These are phyloP conservation scores for Aspergillus japonicus DNA, from an alignment of 2,329 filamentous ascomycete genomes.

Conservation along the genomic window DNA sequence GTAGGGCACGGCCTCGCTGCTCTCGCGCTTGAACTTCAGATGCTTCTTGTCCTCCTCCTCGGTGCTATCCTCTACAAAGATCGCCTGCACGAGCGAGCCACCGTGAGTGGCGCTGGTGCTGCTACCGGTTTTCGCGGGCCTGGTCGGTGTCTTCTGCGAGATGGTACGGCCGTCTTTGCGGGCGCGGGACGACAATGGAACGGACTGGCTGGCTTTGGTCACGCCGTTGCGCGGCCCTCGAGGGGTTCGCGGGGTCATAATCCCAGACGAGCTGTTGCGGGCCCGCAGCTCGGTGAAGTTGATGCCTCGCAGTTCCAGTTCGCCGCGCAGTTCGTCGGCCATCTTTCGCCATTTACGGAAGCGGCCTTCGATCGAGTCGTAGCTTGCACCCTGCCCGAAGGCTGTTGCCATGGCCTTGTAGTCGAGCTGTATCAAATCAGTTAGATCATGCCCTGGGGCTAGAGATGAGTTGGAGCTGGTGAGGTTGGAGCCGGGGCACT, in stretches of 20 bases:
- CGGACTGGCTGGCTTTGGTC: conserved; percentile 12
- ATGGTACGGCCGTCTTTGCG: neutral
- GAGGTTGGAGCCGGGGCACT: no score
- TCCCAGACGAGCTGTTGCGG: conserved; percentile 2
- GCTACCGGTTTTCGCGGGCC: neutral
- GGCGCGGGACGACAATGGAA: conserved; percentile 7
- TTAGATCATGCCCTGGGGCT: neutral
- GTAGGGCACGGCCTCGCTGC: neutral
- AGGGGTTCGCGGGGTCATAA: conserved; percentile 16
- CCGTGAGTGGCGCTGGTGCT: neutral
- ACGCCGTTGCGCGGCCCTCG: conserved; percentile 18
- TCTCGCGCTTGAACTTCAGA: conserved; percentile 8
- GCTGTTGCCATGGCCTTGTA: conserved; percentile 44
- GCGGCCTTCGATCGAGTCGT: conserved; percentile 49
- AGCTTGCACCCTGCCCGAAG: conserved; percentile 49
- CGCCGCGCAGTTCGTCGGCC: conserved; percentile 36
- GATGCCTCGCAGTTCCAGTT: conserved; percentile 18
- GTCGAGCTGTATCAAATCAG: conserved; percentile 40
- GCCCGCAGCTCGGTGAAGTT: conserved; percentile 9
- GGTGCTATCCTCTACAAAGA: conserved; percentile 16
- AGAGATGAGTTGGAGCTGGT: neutral
- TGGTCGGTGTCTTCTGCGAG: conserved; percentile 7
- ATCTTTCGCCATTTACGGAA: conserved; percentile 47
- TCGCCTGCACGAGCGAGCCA: conserved; percentile 12
- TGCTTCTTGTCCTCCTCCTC: conserved; percentile 3